Evolutionary conservation across 2,329 filamentous ascomycete genomes (phyloP), one percentile per base, ranked within the genome.

Genomic region (Magnaporthiopsis poae): DNA sequence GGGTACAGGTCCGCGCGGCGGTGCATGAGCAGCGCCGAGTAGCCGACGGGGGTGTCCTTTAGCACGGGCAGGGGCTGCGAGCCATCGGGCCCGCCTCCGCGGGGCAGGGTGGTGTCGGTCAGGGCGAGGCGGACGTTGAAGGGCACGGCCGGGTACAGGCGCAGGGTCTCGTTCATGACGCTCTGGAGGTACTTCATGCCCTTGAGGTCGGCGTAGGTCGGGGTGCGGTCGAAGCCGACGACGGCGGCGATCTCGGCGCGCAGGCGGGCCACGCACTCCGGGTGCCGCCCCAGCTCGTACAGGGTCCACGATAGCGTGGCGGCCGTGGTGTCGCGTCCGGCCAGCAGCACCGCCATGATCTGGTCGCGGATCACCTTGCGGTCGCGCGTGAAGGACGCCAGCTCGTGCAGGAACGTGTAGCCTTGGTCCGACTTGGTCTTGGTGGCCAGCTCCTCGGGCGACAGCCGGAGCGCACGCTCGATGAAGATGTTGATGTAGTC

Each of bases 301-400:
- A 96, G 82, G 52, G 86, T 82, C 89, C 92, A 96, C 0, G 88
- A 90, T 0, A 97, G 82, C 0, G 90, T 92, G 21, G 83, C 86
- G 36, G 92, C 92, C 0, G 93, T 97, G 18, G 93, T 96, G 76
- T 97, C 93, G 59, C 90, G 85, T 15, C 91, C 92, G 1, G 93
- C 93, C 21, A 97, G 84, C 2, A 97, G 84, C 13, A 96, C 85
- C 61, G 89, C 88, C 21, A 95, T 84, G 63, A 96, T 81, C 76
- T 97, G 92, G 77, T 96, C 92, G 46, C 92, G 90, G 18, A 97
- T 83, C 4, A 92, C 84, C 66, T 82, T 84, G 66, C 81, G 81
- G 73, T 89, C 85, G 46, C 90, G 86, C 0, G 92, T 96, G 78
- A 91, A 93, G 59, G 84, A 82, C 61, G 92, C 91, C 2, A 97